Evolutionary conservation across 1,139 yeast genomes (phyloP), one percentile per base, ranked within the genome.

Genomic region (Diutina neorugosa): DNA sequence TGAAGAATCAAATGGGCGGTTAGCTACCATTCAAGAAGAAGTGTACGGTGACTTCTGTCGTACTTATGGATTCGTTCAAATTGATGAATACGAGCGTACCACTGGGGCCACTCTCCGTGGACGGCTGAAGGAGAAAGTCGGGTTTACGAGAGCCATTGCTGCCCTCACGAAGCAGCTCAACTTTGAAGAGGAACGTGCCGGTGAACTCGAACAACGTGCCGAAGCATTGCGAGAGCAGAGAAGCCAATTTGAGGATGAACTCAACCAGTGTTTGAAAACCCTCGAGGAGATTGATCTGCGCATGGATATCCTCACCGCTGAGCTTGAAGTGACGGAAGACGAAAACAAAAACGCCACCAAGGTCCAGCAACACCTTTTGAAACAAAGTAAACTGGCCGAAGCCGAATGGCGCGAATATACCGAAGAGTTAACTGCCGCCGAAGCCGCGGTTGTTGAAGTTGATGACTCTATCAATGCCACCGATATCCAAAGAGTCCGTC

Each of bases 71-170:
- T 80, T 86, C 60, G 60, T 61, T 7, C 69, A 74, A 48, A 80
- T 87, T 51, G 73, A 74, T 53, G 89, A 83, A 51, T 88, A 84
- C 62, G 96, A 88, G 63, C 71, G 69, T 51, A 70, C 78, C 25
- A 88, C 85, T 55, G 91, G 93, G 11, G 71, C 81, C 2, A 69
- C 80, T 12, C 63, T 80, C 55, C 77, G 89, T 62, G 74, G 76
- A 47, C 77, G 82, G 54, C 76, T 86, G 1, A 82, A 80, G 58
- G 90, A 86, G 63, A 73, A 84, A 54, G 72, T 86, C 2, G 82
- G 81, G 58, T 80, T 77, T 57, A 69, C 77, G 37, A 80, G 80
- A 55, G 83, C 86, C 43, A 74, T 85, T 27, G 68, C 85, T n/a
- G 75, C 81, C 5, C 68, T 86, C 52, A 71, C 80, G 43, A 84